These are phyloP conservation scores for Hypoxylon intermedium DNA, from an alignment of 495 filamentous ascomycete genomes.

Conservation along the genomic window DNA sequence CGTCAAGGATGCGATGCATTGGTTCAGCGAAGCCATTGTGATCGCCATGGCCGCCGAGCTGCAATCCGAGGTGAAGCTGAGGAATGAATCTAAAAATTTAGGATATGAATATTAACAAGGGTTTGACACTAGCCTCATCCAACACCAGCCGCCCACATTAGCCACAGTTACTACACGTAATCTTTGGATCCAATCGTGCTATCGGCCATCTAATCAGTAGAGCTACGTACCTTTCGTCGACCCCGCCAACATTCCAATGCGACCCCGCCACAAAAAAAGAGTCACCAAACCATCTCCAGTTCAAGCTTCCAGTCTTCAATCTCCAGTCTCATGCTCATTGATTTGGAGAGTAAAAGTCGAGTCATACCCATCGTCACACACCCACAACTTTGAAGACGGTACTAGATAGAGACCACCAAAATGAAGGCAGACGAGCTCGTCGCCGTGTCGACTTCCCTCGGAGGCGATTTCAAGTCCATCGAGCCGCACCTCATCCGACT, in stretches of 20 bases:
- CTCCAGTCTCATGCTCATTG: conserved; percentile 14
- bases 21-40: conserved; percentile 52
- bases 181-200: conserved; percentile 20
- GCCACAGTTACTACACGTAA: neutral
- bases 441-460: conserved; percentile 57
- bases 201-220: conserved; percentile 9
- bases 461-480: conserved; percentile 78
- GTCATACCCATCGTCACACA: neutral
- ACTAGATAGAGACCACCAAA: neutral
- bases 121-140: conserved; percentile 16
- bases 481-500: conserved; percentile 78
- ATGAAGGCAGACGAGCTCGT: conserved; percentile 62
- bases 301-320: too few relatives aligned
- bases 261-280: conserved; percentile 9
- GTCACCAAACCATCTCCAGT: too few relatives aligned
- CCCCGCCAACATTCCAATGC: conserved; percentile 26
- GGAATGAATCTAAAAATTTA: conserved; percentile 23
- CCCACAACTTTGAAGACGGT: neutral
- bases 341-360: conserved; percentile 7
- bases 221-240: neutral
- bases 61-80: conserved; percentile 9
- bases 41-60: conserved; percentile 11
- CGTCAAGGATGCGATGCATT: conserved; percentile 68
- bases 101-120: conserved; percentile 11
- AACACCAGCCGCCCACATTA: conserved; percentile 2